A percentile compares a stretch with the other conserved stretches of the same genome.
These are phyloP conservation scores for Candida maris DNA, from an alignment of 805 yeast genomes.

Conservation along the genomic window DNA sequence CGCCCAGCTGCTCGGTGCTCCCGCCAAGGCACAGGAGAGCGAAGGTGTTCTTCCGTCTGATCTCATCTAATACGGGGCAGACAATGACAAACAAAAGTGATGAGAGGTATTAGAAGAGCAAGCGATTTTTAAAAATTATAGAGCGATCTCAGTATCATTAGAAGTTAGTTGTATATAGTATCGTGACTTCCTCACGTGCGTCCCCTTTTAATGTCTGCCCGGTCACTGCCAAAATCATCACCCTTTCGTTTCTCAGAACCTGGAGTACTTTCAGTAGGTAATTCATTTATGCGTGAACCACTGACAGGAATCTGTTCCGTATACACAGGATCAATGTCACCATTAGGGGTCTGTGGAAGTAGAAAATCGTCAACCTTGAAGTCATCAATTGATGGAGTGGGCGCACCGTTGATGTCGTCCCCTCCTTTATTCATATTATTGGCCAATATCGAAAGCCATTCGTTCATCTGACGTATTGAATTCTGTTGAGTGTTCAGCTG, in stretches of 20 bases:
- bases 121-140: too few relatives aligned
- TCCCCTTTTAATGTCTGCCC: conserved; percentile 5
- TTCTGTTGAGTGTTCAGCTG: conserved; percentile 47
- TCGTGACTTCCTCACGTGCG: conserved; percentile 1
- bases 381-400: conserved; percentile 28
- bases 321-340: conserved; percentile 13
- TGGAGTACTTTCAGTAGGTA: not conserved
- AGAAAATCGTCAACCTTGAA: conserved; percentile 34
- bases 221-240: conserved; percentile 3
- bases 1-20: conserved; percentile 12
- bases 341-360: conserved; percentile 27
- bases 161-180: not conserved
- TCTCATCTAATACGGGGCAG: too few relatives aligned
- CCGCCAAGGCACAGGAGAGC: too few relatives aligned
- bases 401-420: conserved; percentile 14
- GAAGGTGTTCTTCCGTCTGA: too few relatives aligned
- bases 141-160: not conserved
- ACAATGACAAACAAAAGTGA: too few relatives aligned
- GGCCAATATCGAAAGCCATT: conserved; percentile 45
- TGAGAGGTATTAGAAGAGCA: too few relatives aligned
- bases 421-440: conserved; percentile 5
- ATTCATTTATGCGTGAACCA: conserved; percentile 1
- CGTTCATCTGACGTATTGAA: conserved; percentile 53
- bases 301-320: conserved; percentile 1
- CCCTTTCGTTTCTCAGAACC: conserved; percentile 3